Percentiles rank a stretch among this genome's conserved stretches.
Conservation (phyloP, 129 eudicot genomes). For the Lactuca saligna region DNA sequence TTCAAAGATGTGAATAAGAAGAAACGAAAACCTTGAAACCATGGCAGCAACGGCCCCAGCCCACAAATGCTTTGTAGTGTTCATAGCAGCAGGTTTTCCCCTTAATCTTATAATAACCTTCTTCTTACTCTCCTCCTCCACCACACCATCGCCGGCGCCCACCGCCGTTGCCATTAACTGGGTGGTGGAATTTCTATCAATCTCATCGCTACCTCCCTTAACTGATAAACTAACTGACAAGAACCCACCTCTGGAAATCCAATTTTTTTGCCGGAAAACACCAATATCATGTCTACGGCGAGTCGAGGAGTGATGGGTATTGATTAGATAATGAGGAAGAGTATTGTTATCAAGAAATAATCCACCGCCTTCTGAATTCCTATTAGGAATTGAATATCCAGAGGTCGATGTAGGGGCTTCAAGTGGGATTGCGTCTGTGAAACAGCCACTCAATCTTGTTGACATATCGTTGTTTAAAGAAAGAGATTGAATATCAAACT, state of each 20-base stretch:
- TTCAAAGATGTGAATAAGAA: no score
- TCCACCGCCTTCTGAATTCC: constrained; percentile 45
- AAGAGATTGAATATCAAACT: no score
- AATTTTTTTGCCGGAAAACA: constrained; percentile 29
- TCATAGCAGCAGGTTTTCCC: no score
- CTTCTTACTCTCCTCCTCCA: no score
- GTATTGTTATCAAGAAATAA: constrained; percentile 54
- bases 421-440: constrained; percentile 25
- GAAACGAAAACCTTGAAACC: no score
- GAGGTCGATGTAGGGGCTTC: constrained; percentile 21
- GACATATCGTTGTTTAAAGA: constrained; percentile 3
- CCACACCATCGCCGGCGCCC: no score
- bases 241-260: constrained; percentile 40
- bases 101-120: no score
- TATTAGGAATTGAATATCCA: constrained; percentile 13
- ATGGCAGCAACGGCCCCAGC: no score
- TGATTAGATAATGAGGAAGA: constrained; percentile 46
- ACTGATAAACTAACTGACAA: constrained; percentile 63
- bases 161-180: constrained; percentile 5
- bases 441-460: constrained; percentile 13
- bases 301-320: constrained; percentile 15
- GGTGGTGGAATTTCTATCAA: constrained; percentile 15
- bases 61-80: no score
- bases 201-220: constrained; percentile 37
- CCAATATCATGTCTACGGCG: constrained; percentile 9